These are phyloP conservation scores for Ulmus americana DNA, from an alignment of 331 rosid species.

Conservation along the genomic window DNA sequence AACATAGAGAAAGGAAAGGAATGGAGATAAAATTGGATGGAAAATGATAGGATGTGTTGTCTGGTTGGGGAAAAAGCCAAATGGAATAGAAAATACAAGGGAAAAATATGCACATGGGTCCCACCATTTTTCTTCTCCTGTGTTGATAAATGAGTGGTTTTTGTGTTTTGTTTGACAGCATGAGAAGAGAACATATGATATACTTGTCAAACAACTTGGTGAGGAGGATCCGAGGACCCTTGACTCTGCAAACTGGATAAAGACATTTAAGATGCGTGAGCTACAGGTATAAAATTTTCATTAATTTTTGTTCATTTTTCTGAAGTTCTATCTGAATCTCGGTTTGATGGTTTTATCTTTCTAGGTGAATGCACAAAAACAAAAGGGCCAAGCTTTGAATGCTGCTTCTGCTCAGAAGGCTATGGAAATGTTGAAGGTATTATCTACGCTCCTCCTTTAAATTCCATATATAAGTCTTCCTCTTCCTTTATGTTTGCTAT, in stretches of 20 bases:
- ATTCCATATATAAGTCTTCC: not conserved
- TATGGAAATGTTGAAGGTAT: constrained; percentile 80
- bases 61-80: too few species aligned
- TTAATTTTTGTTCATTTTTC: not conserved
- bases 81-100: too few species aligned
- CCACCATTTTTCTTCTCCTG: not conserved
- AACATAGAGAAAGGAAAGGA: too few species aligned
- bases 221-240: constrained; percentile 92
- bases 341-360: constrained; percentile 13
- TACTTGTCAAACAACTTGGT: constrained; percentile 94
- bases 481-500: not conserved
- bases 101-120: too few species aligned
- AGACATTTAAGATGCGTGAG: constrained; percentile 94
- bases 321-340: not conserved
- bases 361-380: constrained; percentile 91
- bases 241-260: constrained; percentile 93
- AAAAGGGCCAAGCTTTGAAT: constrained; percentile 83
- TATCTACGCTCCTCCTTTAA: not conserved
- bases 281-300: constrained; percentile 47
- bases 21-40: too few species aligned
- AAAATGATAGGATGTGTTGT: too few species aligned
- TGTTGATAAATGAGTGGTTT: constrained; percentile 2
- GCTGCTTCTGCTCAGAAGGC: constrained; percentile 88
- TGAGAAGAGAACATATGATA: constrained; percentile 91
- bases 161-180: constrained; percentile 51